Conservation (phyloP, 2,329 filamentous ascomycete species). For the Atkinsonella hypoxylon region DNA sequence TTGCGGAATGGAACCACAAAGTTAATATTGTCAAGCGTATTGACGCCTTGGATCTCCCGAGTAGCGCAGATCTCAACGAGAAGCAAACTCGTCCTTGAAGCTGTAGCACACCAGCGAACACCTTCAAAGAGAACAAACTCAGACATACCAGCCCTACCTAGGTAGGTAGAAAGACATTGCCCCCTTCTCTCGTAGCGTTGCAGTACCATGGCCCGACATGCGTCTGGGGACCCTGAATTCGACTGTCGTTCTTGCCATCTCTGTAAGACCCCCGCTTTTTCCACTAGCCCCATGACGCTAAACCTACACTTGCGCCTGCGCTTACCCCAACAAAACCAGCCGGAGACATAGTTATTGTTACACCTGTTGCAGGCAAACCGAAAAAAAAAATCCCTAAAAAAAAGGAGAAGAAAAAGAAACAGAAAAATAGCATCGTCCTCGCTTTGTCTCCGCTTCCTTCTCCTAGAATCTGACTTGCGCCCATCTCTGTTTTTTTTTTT, state of each 20-base stretch:
- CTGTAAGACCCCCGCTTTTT: background rate
- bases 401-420: too few species aligned
- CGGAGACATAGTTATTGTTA: background rate
- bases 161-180: too few species aligned
- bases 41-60: too few species aligned
- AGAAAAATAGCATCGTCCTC: background rate
- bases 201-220: background rate
- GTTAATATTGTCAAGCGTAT: too few species aligned
- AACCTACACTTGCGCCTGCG: background rate
- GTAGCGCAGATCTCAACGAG: background rate
- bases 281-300: background rate
- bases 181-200: too few species aligned
- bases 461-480: background rate
- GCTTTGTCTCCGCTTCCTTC: background rate
- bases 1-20: too few species aligned
- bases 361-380: background rate
- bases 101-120: too few species aligned
- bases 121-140: too few species aligned
- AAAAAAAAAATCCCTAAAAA: too few species aligned
- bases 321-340: conserved; percentile 2
- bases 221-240: background rate
- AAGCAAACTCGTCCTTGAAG: too few species aligned
- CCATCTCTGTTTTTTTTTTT: background rate
- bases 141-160: too few species aligned
- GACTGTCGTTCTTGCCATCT: background rate